Evolutionary conservation across 2,329 filamentous ascomycete genomes (phyloP).

Genomic region (Amylocarpus encephaloides): DNA sequence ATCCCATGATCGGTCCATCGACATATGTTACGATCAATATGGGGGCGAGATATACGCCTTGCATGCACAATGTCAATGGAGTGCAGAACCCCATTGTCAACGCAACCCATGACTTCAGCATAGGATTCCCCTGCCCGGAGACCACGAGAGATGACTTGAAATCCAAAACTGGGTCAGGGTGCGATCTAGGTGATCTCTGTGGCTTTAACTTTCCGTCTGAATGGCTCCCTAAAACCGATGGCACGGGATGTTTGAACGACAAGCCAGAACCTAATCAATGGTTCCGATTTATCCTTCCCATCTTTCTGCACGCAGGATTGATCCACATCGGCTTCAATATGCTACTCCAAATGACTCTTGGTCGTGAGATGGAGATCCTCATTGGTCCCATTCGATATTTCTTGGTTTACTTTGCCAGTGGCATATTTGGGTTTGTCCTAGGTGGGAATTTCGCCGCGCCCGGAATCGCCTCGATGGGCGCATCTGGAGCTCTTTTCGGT

Average conservation of each 20-base stretch:
- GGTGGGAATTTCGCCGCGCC: slow-evolving; percentile 88
- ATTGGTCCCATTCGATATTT: slow-evolving; percentile 86
- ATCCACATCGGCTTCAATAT: slow-evolving; percentile 97
- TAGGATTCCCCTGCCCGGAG: slow-evolving; percentile 76
- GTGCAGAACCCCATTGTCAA: slow-evolving; percentile 47
- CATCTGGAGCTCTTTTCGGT: slow-evolving; percentile 85
- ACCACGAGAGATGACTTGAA: slow-evolving; percentile 49
- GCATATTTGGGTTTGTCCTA: slow-evolving; percentile 93
- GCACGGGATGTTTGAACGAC: slow-evolving; percentile 45
- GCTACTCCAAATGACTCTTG: slow-evolving; percentile 82
- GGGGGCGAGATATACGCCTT: slow-evolving; percentile 86
- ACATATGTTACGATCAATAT: slow-evolving; percentile 90
- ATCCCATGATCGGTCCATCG: slow-evolving; percentile 95
- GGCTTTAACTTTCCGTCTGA: slow-evolving; percentile 55
- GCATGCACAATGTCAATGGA: slow-evolving; percentile 78
- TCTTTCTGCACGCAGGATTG: slow-evolving; percentile 90
- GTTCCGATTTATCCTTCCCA: slow-evolving; percentile 93
- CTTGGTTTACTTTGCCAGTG: slow-evolving; percentile 81
- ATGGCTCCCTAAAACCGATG: slow-evolving; percentile 24
- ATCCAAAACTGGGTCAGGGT: slow-evolving; percentile 41
- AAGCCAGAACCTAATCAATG: slow-evolving; percentile 71
- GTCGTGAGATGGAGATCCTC: slow-evolving; percentile 82
- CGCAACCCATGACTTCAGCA: too few species aligned
- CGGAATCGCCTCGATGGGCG: slow-evolving; percentile 77
- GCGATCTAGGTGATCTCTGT: slow-evolving; percentile 73